Percentiles rank a stretch among this genome's conserved stretches.
These are phyloP conservation scores for Nicotiana knightiana DNA, from an alignment of 257 asterid genomes.

Conservation along the genomic window DNA sequence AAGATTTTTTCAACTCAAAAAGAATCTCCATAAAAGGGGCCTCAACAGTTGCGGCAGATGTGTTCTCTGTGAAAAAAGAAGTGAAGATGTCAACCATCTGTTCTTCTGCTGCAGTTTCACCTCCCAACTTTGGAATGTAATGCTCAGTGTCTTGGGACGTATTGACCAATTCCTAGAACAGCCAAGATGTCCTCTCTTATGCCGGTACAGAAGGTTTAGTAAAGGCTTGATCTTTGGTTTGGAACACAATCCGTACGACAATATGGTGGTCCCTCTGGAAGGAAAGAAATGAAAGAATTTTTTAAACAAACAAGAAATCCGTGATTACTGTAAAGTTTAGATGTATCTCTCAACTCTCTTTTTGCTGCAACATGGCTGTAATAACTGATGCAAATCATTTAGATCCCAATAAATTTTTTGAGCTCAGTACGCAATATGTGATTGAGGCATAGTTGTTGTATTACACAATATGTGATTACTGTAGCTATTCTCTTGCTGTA, in stretches of 20 bases:
- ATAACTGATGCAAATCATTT: not conserved
- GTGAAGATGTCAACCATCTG: not conserved
- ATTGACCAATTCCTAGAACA: not conserved
- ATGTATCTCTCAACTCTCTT: not conserved
- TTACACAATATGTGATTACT: not conserved
- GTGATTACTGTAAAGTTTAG: not conserved
- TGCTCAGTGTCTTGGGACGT: not conserved
- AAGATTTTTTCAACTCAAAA: not conserved
- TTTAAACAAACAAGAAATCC: not conserved
- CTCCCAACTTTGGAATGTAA: not conserved
- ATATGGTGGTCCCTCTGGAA: not conserved
- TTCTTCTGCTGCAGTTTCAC: not conserved
- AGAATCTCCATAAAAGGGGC: not conserved
- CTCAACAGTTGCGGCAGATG: not conserved
- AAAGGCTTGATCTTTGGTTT: not conserved
- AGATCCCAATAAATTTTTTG: not conserved
- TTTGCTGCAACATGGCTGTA: not conserved
- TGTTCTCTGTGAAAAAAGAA: not conserved
- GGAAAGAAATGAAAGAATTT: not conserved
- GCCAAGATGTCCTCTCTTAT: not conserved
- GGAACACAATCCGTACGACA: not conserved
- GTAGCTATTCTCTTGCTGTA: not conserved
- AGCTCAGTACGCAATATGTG: conserved; percentile 1
- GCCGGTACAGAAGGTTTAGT: not conserved
- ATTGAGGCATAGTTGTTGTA: not conserved